These are phyloP conservation scores for Coemansia sp. DNA, from an alignment of 192 early-diverging fungal species.

Conservation along the genomic window DNA sequence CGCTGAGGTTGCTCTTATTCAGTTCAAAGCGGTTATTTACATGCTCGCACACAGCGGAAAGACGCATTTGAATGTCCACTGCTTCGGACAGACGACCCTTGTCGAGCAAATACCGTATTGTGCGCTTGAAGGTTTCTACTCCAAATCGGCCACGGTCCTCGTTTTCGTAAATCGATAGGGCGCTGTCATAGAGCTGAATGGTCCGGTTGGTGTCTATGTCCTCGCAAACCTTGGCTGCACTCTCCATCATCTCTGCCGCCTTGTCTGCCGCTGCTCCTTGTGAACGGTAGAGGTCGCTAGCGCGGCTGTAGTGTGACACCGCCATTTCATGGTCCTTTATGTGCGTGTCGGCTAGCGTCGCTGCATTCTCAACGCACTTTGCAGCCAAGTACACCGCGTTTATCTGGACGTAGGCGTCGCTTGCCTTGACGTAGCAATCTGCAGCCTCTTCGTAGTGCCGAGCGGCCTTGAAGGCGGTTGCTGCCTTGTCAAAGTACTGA, in stretches of 20 bases:
- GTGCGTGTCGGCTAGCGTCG: slow-evolving; percentile 31
- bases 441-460: slow-evolving; percentile 39
- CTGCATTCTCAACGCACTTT: slow-evolving; percentile 41
- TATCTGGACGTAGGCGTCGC: slow-evolving; percentile 40
- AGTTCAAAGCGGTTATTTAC: slow-evolving; percentile 38
- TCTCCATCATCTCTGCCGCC: slow-evolving; percentile 51
- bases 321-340: slow-evolving; percentile 29
- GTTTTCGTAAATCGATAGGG: slow-evolving; percentile 43
- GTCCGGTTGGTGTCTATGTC: slow-evolving; percentile 34
- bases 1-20: slow-evolving; percentile 34
- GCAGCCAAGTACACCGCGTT: slow-evolving; percentile 44
- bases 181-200: slow-evolving; percentile 41
- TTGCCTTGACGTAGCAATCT: slow-evolving; percentile 39
- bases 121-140: slow-evolving; percentile 38
- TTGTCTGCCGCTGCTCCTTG: slow-evolving; percentile 48
- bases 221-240: slow-evolving; percentile 39
- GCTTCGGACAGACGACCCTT: slow-evolving; percentile 38
- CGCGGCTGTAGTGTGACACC: slow-evolving; percentile 34
- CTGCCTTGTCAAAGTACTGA: slow-evolving; percentile 47
- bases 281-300: slow-evolving; percentile 46
- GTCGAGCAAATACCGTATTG: slow-evolving; percentile 29
- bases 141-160: slow-evolving; percentile 51
- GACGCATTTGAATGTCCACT: slow-evolving; percentile 28
- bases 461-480: slow-evolving; percentile 40
- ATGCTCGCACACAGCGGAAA: slow-evolving; percentile 44